Base-by-base conservation (phyloP, 1,284 basidiomycete species). In the Ganoderma boninense region DNA sequence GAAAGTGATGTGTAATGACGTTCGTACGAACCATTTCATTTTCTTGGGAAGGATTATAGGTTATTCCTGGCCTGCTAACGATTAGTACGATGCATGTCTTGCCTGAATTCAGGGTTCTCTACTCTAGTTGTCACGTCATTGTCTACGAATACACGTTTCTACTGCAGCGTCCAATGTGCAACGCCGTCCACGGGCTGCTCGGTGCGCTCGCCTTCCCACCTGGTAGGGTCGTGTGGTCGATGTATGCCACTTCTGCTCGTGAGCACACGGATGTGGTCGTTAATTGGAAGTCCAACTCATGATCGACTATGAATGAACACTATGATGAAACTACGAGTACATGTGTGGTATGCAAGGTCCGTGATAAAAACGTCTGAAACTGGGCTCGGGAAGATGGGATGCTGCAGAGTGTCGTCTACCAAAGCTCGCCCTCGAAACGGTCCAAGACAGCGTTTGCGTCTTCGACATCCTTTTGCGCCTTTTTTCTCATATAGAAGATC, bases 401-500 rank as follows among this genome's bases (percentile, higher is more conserved):
- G 16, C 26, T 8, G 52, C 61, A 56, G 32, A 14, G 11, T 11
- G 8, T 29, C n/a, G 13, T 43, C 69, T 98, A 80, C 79, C 79
- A 80, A 35, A 85, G 76, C 76, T 95, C 92, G 8, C 82, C 81
- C 71, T 94, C 92, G 79, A 98, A 98, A 14, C 97, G 89, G 73
- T 95, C 94, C 56, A 98, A 81, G 52, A 93, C 87, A 2, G 86
- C 79, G 69, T 89, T 91, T 1, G 93, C 88, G 75, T 97, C 95
- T 73, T 95, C 95, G 0, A 97, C 97, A 76, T 98, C 96, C 80
- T 98, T 98, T 80, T 98, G 97, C 7, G 97, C 91, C 77, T 97
- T 97, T 81, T 97, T 98, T 54, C 97, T 86, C 90, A 97, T 96
- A 81, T 99, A 99, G 82, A 97, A 99, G 73, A 99, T 99, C 0